Conservation (phyloP, 306 rosid species). For the Rosa rugosa region DNA sequence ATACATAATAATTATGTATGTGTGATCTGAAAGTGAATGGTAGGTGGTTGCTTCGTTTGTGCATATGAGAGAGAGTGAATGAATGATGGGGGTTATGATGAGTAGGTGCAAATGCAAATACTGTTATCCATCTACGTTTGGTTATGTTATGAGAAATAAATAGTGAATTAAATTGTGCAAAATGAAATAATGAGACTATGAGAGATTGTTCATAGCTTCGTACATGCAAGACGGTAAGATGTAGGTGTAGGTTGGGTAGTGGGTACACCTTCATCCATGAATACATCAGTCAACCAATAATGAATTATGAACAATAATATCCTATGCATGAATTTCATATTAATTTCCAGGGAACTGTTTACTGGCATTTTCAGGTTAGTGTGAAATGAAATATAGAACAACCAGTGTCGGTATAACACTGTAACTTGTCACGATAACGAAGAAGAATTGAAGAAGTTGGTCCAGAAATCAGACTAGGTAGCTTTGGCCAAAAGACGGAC, state of each 20-base stretch:
- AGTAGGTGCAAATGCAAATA: constrained; percentile 3
- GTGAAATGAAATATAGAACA: neutral
- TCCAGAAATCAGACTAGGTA: neutral
- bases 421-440: neutral
- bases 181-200: neutral
- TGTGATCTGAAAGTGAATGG: neutral
- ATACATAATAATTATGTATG: neutral
- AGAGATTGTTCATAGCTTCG: neutral
- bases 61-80: neutral
- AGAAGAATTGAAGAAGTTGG: neutral
- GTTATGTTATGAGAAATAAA: neutral
- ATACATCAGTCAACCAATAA: neutral
- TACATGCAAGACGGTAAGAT: neutral
- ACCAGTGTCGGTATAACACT: neutral
- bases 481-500: too few relatives aligned
- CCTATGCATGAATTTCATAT: neutral
- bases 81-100: neutral
- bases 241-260: neutral
- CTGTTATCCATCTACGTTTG: neutral
- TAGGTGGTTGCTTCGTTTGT: neutral
- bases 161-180: neutral
- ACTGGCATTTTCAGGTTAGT: neutral
- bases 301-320: neutral
- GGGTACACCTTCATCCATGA: neutral
- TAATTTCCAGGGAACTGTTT: neutral